These are phyloP conservation scores for Aspergillus indologenus DNA, from an alignment of 495 filamentous ascomycete species.

Conservation along the genomic window DNA sequence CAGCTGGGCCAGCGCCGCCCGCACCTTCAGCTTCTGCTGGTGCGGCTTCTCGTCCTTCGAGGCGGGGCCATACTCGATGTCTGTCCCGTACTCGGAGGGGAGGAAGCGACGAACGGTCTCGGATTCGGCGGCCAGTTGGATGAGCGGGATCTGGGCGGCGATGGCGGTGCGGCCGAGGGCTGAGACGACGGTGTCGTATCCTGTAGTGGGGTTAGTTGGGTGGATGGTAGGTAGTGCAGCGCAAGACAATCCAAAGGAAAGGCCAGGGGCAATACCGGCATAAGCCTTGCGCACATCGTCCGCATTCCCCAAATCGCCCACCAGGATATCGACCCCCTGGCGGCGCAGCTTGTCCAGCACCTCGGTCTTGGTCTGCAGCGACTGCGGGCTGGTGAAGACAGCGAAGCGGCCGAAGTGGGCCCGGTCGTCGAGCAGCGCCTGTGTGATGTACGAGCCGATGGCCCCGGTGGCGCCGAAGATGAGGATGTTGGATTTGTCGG, in stretches of 20 bases:
- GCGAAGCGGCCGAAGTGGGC: constrained; percentile 51
- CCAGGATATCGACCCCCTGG: constrained; percentile 54
- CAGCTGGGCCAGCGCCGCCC: constrained; percentile 52
- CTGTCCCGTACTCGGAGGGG: constrained; percentile 72
- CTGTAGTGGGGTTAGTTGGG: constrained; percentile 18
- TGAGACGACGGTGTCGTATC: constrained; percentile 64
- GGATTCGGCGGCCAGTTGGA: constrained; percentile 55
- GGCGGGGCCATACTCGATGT: constrained; percentile 61
- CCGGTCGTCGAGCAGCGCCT: constrained; percentile 53
- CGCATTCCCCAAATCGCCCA: constrained; percentile 54
- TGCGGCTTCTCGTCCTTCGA: constrained; percentile 64
- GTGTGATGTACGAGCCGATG: constrained; percentile 63
- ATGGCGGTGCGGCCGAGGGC: constrained; percentile 59
- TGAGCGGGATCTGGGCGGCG: constrained; percentile 54
- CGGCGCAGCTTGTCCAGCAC: constrained; percentile 41
- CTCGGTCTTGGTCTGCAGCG: constrained; percentile 39
- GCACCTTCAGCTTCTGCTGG: constrained; percentile 65
- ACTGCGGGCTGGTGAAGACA: constrained; percentile 61
- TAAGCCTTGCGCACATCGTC: constrained; percentile 54
- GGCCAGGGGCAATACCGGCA: too few species aligned
- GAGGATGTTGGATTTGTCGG: constrained; percentile 47
- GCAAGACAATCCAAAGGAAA: too few species aligned
- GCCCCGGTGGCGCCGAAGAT: constrained; percentile 68
- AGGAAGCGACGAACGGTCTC: constrained; percentile 62
- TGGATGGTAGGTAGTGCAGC: neutral